A percentile compares a stretch with the other conserved stretches of the same genome.
phyloP scores from a whole-genome alignment of 371 early-diverging fungal species.

The Lichtheimia hyalospora region DNA sequence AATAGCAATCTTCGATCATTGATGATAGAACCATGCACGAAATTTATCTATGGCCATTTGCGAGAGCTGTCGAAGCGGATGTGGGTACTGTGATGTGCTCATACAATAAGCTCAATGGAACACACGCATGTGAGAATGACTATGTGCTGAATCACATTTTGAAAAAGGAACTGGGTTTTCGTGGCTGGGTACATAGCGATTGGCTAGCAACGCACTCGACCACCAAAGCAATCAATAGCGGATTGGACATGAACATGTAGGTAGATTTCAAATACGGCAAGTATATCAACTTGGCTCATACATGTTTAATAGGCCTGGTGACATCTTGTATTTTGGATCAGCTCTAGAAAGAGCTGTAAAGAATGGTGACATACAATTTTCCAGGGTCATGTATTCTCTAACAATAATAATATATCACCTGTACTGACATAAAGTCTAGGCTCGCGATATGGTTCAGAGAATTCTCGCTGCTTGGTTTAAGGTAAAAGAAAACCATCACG shows the following conservation, averaged over 20 bases:
- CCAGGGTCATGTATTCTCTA: background rate
- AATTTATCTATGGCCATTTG: conserved; percentile 53
- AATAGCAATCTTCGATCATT: conserved; percentile 36
- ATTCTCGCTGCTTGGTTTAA: conserved; percentile 58
- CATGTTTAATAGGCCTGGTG: conserved; percentile 4
- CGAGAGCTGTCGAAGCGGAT: conserved; percentile 43
- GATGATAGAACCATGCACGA: conserved; percentile 56
- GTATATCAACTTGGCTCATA: too few species aligned
- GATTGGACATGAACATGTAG: conserved; percentile 58
- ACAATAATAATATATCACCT: background rate
- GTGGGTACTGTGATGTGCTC: conserved; percentile 51
- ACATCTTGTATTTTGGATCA: conserved; percentile 30
- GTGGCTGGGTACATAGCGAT: conserved; percentile 26
- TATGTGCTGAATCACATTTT: conserved; percentile 32
- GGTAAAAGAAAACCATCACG: conserved; percentile 13
- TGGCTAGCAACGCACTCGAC: conserved; percentile 30
- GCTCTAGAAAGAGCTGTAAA: conserved; percentile 33
- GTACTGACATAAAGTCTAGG: conserved; percentile 4
- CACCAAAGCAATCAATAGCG: conserved; percentile 26
- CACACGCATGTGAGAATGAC: conserved; percentile 41
- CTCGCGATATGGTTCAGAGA: conserved; percentile 57
- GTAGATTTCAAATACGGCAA: conserved; percentile 20
- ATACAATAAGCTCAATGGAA: conserved; percentile 44
- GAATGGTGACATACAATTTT: conserved; percentile 14
- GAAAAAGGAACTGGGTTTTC: conserved; percentile 41